Evolutionary conservation across 1,139 yeast species (phyloP).

Genomic region (Yamadazyma membranifaciens): DNA sequence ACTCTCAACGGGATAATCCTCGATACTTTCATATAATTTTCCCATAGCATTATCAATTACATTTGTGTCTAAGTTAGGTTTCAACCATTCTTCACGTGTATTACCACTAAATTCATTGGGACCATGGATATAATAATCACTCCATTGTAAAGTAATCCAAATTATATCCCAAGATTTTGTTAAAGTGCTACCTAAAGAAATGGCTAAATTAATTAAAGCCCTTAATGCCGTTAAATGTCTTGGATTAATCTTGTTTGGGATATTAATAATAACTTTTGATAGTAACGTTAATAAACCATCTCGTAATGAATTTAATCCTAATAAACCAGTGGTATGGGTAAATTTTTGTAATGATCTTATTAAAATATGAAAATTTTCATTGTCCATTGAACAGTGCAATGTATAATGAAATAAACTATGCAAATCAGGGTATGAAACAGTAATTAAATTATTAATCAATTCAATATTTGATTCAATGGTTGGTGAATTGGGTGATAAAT

Average conservation of each 20-base stretch:
- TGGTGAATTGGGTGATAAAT: slow-evolving; percentile 28
- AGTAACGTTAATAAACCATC: slow-evolving; percentile 61
- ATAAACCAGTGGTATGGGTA: slow-evolving; percentile 80
- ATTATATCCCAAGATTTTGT: slow-evolving; percentile 67
- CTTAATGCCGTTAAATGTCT: slow-evolving; percentile 75
- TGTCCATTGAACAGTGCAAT: slow-evolving; percentile 65
- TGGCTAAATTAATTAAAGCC: slow-evolving; percentile 72
- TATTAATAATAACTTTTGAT: slow-evolving; percentile 50
- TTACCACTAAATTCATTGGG: slow-evolving; percentile 44
- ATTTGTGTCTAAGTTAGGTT: slow-evolving; percentile 43
- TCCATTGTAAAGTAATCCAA: slow-evolving; percentile 75
- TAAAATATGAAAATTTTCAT: slow-evolving; percentile 58
- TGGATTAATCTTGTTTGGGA: slow-evolving; percentile 37
- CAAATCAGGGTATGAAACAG: slow-evolving; percentile 45
- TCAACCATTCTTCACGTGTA: slow-evolving; percentile 21
- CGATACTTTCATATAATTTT: slow-evolving; percentile 64
- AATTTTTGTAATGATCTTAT: slow-evolving; percentile 76
- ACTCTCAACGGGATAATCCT: slow-evolving; percentile 49
- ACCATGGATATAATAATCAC: slow-evolving; percentile 60
- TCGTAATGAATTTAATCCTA: slow-evolving; percentile 54
- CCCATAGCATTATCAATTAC: slow-evolving; percentile 54
- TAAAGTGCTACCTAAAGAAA: slow-evolving; percentile 73
- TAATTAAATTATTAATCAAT: slow-evolving; percentile 39
- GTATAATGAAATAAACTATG: slow-evolving; percentile 49
- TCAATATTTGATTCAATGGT: slow-evolving; percentile 36